phyloP scores from a whole-genome alignment of 306 rosid genomes.

The Medicago arabica region DNA sequence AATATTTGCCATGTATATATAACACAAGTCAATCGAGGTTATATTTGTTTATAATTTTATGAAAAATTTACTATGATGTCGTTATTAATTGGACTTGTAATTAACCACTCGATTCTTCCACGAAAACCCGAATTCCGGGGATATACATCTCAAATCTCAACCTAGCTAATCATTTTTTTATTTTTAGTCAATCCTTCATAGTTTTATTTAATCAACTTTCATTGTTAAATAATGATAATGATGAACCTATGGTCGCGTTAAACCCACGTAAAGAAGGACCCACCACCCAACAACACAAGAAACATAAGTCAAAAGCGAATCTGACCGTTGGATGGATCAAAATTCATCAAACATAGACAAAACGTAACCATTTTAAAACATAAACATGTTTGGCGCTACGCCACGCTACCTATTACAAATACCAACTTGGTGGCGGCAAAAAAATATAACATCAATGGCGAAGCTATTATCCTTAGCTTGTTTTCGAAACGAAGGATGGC shows the following conservation, averaged over 20 bases:
- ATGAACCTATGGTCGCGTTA: conserved; percentile 4
- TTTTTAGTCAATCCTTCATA: neutral
- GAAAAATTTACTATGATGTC: neutral
- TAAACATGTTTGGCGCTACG: neutral
- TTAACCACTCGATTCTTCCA: neutral
- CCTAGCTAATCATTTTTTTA: neutral
- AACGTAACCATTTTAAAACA: neutral
- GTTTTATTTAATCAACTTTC: neutral
- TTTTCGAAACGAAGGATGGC: conserved; percentile 42
- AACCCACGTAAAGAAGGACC: conserved; percentile 35
- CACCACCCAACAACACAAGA: neutral
- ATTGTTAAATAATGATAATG: neutral
- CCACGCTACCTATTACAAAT: neutral
- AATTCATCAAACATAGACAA: neutral
- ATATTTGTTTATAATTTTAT: neutral
- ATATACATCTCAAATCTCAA: neutral
- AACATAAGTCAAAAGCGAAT: conserved; percentile 38
- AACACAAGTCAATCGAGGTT: neutral
- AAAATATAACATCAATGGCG: neutral
- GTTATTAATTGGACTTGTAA: neutral
- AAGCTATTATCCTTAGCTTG: conserved; percentile 58
- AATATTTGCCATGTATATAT: neutral
- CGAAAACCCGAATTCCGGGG: neutral
- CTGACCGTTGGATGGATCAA: conserved; percentile 30
- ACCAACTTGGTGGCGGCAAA: conserved; percentile 15